These are phyloP conservation scores for Candida albicans DNA, from an alignment of 1,139 yeast genomes.

Conservation along the genomic window DNA sequence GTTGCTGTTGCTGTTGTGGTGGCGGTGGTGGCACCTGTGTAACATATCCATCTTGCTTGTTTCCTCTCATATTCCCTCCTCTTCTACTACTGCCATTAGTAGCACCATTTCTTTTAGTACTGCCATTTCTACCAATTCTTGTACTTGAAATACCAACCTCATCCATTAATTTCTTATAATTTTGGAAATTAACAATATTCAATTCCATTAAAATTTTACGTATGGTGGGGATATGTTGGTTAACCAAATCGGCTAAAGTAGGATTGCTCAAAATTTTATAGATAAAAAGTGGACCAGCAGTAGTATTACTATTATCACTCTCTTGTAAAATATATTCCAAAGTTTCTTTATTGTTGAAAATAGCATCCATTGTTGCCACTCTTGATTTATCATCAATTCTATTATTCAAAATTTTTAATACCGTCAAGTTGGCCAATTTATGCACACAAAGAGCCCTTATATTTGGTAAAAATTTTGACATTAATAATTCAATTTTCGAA, in stretches of 20 bases:
- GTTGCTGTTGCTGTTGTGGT: slow-evolving; percentile 6
- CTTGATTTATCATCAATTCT: slow-evolving; percentile 66
- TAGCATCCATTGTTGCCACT: slow-evolving; percentile 57
- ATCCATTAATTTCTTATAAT: slow-evolving; percentile 84
- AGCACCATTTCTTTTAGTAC: slow-evolving; percentile 12
- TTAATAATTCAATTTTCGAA: slow-evolving; percentile 40
- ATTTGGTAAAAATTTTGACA: slow-evolving; percentile 58
- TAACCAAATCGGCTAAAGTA: slow-evolving; percentile 26
- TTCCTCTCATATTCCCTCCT: not conserved
- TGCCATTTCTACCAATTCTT: slow-evolving; percentile 31
- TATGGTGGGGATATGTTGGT: slow-evolving; percentile 41
- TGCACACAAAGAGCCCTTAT: slow-evolving; percentile 73
- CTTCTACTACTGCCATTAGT: slow-evolving; percentile 1
- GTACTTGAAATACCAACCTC: slow-evolving; percentile 74
- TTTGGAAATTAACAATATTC: slow-evolving; percentile 60
- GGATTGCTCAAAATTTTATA: slow-evolving; percentile 77
- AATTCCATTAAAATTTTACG: slow-evolving; percentile 59
- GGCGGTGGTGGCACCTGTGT: not conserved
- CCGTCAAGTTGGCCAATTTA: slow-evolving; percentile 81
- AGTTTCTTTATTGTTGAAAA: slow-evolving; percentile 56
- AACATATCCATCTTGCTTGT: not conserved
- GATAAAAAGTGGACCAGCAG: slow-evolving; percentile 81
- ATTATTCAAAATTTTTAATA: slow-evolving; percentile 74
- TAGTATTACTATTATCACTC: slow-evolving; percentile 29
- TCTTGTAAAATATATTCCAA: slow-evolving; percentile 20